These are phyloP conservation scores for Leccinum uliginosum DNA, from an alignment of 768 basidiomycete species.

Conservation along the genomic window DNA sequence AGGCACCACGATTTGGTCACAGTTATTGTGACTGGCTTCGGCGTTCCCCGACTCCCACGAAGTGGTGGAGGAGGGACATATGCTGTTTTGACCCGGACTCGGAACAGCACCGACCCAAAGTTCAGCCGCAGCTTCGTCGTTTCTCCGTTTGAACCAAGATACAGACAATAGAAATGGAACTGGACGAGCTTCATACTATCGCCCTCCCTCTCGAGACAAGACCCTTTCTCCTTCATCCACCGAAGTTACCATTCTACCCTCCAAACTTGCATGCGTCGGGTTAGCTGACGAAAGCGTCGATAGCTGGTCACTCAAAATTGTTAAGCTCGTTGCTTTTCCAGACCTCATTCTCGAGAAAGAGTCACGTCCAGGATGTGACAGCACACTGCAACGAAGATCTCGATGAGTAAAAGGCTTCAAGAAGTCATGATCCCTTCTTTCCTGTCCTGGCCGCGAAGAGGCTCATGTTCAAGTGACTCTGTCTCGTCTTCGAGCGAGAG, in stretches of 20 bases:
- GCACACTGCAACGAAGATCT: slow-evolving; percentile 2
- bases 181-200: slow-evolving; percentile 5
- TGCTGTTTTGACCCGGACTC: slow-evolving; percentile 47
- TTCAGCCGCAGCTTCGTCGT: slow-evolving; percentile 15
- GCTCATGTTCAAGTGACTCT: slow-evolving; percentile 24
- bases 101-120: slow-evolving; percentile 39
- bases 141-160: slow-evolving; percentile 3
- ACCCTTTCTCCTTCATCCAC: slow-evolving; percentile 53
- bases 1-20: no score
- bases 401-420: slow-evolving; percentile 7
- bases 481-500: slow-evolving; percentile 34
- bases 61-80: no score
- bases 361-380: slow-evolving; percentile 4
- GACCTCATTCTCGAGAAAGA: slow-evolving; percentile 51
- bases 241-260: slow-evolving; percentile 59
- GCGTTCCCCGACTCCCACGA: no score
- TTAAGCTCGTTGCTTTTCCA: slow-evolving; percentile 74
- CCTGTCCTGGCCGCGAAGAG: slow-evolving; percentile 19
- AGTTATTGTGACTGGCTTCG: no score
- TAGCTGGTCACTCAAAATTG: slow-evolving; percentile 71
- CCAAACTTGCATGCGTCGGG: slow-evolving; percentile 74
- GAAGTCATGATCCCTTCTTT: slow-evolving; percentile 19
- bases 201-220: slow-evolving; percentile 30
- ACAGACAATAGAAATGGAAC: slow-evolving; percentile 1
- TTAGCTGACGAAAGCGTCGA: slow-evolving; percentile 64